Evolutionary conservation across 192 early-diverging fungal species (phyloP).

Genomic region (Umbelopsis sp.): DNA sequence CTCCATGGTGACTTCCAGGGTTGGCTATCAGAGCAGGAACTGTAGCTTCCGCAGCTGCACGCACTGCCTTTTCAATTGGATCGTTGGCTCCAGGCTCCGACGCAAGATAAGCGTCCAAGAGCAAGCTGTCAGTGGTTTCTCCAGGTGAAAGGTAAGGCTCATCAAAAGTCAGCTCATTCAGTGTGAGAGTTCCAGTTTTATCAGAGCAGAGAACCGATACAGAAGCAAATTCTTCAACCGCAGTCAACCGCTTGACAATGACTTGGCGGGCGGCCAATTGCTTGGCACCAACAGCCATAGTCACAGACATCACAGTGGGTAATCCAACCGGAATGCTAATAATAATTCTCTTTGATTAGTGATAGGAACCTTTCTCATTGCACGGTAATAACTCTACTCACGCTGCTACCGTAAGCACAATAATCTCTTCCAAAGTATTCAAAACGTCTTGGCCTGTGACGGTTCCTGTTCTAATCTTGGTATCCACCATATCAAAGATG

Average conservation of each 20-base stretch:
- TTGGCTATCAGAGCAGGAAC: slow-evolving; percentile 51
- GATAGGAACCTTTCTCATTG: no score
- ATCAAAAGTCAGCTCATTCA: slow-evolving; percentile 80
- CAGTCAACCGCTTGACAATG: slow-evolving; percentile 78
- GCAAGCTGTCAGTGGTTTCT: slow-evolving; percentile 54
- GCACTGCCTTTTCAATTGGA: slow-evolving; percentile 76
- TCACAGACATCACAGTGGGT: slow-evolving; percentile 82
- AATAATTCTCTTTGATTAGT: no score
- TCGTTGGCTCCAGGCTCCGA: slow-evolving; percentile 75
- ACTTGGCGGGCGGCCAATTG: slow-evolving; percentile 74
- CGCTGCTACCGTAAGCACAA: slow-evolving; percentile 75
- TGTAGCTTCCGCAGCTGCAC: slow-evolving; percentile 54
- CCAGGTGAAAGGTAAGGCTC: slow-evolving; percentile 54
- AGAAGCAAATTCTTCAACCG: slow-evolving; percentile 79
- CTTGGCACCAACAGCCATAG: slow-evolving; percentile 80
- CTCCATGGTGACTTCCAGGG: slow-evolving; percentile 46
- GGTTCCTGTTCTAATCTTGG: slow-evolving; percentile 26
- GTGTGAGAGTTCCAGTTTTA: slow-evolving; percentile 77
- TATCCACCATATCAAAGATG: slow-evolving; percentile 37
- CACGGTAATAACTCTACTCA: slow-evolving; percentile 20
- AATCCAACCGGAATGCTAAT: slow-evolving; percentile 73
- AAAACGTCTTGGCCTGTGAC: slow-evolving; percentile 60
- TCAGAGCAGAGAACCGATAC: slow-evolving; percentile 67
- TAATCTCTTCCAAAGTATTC: slow-evolving; percentile 55
- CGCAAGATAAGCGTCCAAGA: slow-evolving; percentile 65